Percentiles rank a stretch among this genome's conserved stretches.
Conservation (phyloP, 192 early-diverging fungal genomes). For the Coemansia sp. region DNA sequence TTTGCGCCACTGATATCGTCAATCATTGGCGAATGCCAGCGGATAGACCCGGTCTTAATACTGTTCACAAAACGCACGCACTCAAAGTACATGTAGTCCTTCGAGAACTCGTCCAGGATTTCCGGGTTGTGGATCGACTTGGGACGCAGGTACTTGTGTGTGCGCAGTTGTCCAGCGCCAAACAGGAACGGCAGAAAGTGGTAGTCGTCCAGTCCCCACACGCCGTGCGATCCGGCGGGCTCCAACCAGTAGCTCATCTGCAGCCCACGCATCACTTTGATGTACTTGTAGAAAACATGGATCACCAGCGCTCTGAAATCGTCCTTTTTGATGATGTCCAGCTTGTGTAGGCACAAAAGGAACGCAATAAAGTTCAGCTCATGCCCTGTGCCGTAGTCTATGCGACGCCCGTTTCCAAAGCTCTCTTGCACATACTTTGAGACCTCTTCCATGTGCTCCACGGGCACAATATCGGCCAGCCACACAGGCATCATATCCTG, state of each 20-base stretch:
- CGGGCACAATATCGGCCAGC: conserved; percentile 45
- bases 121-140: conserved; percentile 93
- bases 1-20: conserved; percentile 89
- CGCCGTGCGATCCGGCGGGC: conserved; percentile 96
- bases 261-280: conserved; percentile 82
- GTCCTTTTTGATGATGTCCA: conserved; percentile 61
- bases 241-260: conserved; percentile 95
- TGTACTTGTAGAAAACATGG: conserved; percentile 78
- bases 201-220: conserved; percentile 99
- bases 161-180: conserved; percentile 81
- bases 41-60: conserved; percentile 71
- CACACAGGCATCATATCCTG: conserved; percentile 28
- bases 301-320: conserved; percentile 80
- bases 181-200: conserved; percentile 96
- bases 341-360: conserved; percentile 76
- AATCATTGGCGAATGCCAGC: conserved; percentile 92
- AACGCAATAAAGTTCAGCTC: conserved; percentile 90
- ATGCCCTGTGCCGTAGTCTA: conserved; percentile 98
- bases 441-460: conserved; percentile 58
- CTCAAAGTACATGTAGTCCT: conserved; percentile 94
- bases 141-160: conserved; percentile 88
- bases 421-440: conserved; percentile 75
- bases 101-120: conserved; percentile 83
- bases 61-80: conserved; percentile 88
- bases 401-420: conserved; percentile 89